A percentile compares a stretch with the other conserved stretches of the same genome.
These are phyloP conservation scores for Saksenaea vasiformis DNA, from an alignment of 371 early-diverging fungal genomes.

Conservation along the genomic window DNA sequence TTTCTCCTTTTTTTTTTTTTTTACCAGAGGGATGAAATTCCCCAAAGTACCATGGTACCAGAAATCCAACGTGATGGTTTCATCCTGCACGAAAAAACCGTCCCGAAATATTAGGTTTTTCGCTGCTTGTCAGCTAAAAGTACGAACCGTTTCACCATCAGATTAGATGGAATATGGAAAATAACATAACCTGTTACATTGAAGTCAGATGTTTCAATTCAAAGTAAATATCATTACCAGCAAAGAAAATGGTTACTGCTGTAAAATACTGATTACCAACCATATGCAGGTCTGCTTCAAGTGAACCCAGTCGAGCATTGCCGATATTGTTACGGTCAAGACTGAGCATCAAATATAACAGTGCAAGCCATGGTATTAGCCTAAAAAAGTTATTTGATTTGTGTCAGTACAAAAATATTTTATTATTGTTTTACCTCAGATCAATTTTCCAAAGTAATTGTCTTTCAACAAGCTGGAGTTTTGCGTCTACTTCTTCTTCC, in stretches of 20 bases:
- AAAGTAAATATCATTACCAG: constrained; percentile 19
- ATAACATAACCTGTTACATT: constrained; percentile 25
- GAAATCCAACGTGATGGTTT: constrained; percentile 41
- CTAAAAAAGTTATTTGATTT: constrained; percentile 11
- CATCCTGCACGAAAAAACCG: constrained; percentile 9
- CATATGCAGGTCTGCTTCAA: constrained; percentile 39
- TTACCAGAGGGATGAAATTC: constrained; percentile 44
- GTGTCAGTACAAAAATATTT: neutral
- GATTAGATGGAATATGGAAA: constrained; percentile 28
- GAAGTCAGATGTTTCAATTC: neutral
- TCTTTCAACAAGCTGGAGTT: constrained; percentile 6
- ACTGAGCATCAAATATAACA: constrained; percentile 39
- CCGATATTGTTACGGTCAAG: constrained; percentile 51
- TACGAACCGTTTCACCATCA: constrained; percentile 27
- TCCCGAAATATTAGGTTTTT: neutral
- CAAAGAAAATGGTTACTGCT: constrained; percentile 44
- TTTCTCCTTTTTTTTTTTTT: neutral
- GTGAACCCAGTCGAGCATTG: constrained; percentile 41
- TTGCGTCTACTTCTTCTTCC: constrained; percentile 2
- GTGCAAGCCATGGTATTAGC: constrained; percentile 41
- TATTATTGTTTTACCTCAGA: constrained; percentile 14
- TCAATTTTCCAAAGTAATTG: constrained; percentile 18
- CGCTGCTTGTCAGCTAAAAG: neutral
- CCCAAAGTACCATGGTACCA: constrained; percentile 44
- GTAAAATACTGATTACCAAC: constrained; percentile 44